Conservation (phyloP, 164 flowering plant species). For the Taxillus chinensis region DNA sequence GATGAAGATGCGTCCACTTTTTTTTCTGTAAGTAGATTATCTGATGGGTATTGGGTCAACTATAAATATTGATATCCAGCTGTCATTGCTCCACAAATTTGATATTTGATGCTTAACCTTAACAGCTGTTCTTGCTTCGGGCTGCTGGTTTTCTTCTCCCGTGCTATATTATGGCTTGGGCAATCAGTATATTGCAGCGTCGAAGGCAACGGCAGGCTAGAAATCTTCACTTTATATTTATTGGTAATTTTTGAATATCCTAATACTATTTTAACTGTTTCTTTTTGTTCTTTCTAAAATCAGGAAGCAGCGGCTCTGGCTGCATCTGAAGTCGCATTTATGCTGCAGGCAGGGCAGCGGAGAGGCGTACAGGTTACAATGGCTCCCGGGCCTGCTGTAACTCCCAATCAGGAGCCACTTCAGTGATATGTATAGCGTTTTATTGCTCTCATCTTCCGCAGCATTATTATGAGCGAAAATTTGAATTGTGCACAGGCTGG, state of each 20-base stretch:
- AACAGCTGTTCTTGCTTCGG: slow-evolving; percentile 83
- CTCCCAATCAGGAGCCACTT: slow-evolving; percentile 24
- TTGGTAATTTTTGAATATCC: too few relatives aligned
- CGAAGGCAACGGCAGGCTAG: slow-evolving; percentile 74
- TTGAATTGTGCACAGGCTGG: too few relatives aligned
- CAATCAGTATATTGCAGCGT: slow-evolving; percentile 79
- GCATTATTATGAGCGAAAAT: too few relatives aligned
- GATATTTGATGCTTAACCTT: slow-evolving; percentile 14
- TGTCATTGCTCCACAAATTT: slow-evolving; percentile 2
- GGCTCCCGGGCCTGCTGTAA: slow-evolving; percentile 22
- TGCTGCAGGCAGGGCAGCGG: slow-evolving; percentile 39
- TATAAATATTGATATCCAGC: background rate
- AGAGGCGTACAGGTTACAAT: slow-evolving; percentile 35
- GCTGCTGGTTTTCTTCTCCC: slow-evolving; percentile 91
- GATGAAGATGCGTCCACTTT: slow-evolving; percentile 59
- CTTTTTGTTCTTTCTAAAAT: background rate
- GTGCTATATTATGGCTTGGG: slow-evolving; percentile 96
- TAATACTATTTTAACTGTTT: background rate
- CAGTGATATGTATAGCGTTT: slow-evolving; percentile 3
- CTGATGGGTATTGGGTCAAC: background rate
- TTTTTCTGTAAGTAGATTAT: slow-evolving; percentile 52
- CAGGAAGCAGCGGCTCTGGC: slow-evolving; percentile 37
- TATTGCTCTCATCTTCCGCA: background rate
- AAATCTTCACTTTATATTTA: background rate
- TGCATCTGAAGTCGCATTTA: slow-evolving; percentile 38